Conservation (phyloP, 2,329 filamentous ascomycete genomes). For the Penicillium crustosum region DNA sequence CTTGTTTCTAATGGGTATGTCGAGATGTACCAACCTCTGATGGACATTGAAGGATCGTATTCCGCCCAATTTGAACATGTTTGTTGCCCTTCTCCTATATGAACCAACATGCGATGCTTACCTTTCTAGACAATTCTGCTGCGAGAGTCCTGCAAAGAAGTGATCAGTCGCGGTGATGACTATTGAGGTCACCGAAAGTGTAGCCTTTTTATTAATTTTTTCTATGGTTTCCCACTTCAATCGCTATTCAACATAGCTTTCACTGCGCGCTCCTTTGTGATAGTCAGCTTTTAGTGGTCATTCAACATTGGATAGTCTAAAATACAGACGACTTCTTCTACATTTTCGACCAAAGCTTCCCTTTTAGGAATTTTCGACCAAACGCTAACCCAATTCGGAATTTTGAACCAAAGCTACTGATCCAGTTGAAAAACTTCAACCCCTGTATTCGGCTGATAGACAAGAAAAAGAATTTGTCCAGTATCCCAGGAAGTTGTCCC, state of each 20-base stretch:
- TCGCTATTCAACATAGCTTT: neutral
- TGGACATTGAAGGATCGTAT: conserved; percentile 61
- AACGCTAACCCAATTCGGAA: too few species aligned
- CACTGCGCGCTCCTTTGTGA: neutral
- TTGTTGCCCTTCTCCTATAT: conserved; percentile 14
- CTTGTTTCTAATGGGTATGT: conserved; percentile 59
- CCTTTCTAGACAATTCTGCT: conserved; percentile 49
- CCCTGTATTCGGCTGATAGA: too few species aligned
- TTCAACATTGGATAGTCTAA: too few species aligned
- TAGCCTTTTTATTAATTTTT: neutral
- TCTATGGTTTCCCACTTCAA: neutral
- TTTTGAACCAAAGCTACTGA: too few species aligned
- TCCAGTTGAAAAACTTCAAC: too few species aligned
- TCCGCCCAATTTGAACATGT: conserved; percentile 65
- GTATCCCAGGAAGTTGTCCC: too few species aligned
- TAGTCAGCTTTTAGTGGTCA: neutral
- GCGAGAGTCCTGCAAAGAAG: conserved; percentile 49
- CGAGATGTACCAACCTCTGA: conserved; percentile 57
- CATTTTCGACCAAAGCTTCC: too few species aligned
- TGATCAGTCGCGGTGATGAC: conserved; percentile 55
- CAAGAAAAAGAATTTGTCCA: too few species aligned
- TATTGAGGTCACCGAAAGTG: conserved; percentile 39
- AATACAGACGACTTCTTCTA: too few species aligned
- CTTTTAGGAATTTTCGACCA: too few species aligned
- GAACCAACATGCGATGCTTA: conserved; percentile 13